These are phyloP conservation scores for Centaurea solstitialis DNA, from an alignment of 129 eudicot species.

Conservation along the genomic window DNA sequence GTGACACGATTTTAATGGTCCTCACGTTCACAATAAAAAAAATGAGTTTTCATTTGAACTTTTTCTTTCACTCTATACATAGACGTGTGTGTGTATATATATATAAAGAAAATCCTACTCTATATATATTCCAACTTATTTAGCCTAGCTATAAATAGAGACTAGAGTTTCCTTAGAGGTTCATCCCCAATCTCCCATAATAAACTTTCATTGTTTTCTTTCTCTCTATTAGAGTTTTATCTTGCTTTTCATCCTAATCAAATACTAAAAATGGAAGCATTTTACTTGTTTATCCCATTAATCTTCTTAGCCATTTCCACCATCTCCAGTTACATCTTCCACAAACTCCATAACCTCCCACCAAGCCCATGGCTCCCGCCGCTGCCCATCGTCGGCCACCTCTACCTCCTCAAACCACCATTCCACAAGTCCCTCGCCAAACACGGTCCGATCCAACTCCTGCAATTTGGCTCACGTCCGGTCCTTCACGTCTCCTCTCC, in stretches of 20 bases:
- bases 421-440: neutral
- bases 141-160: neutral
- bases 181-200: neutral
- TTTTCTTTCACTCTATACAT: no score
- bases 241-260: neutral
- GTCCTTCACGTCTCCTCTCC: neutral
- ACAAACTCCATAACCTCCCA: constrained; percentile 31
- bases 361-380: constrained; percentile 41
- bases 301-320: constrained; percentile 2
- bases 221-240: neutral
- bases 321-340: constrained; percentile 8
- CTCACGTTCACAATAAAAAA: no score
- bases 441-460: neutral
- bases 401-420: neutral
- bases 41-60: no score
- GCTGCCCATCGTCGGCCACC: constrained; percentile 28
- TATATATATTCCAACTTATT: neutral
- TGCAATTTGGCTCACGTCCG: neutral
- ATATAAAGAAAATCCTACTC: no score
- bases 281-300: constrained; percentile 9
- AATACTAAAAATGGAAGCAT: constrained; percentile 1
- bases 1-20: no score
- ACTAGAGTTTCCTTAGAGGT: neutral
- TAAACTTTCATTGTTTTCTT: neutral
- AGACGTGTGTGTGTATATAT: no score